phyloP scores from a whole-genome alignment of 192 early-diverging fungal species.

The Mortierella alpina region DNA sequence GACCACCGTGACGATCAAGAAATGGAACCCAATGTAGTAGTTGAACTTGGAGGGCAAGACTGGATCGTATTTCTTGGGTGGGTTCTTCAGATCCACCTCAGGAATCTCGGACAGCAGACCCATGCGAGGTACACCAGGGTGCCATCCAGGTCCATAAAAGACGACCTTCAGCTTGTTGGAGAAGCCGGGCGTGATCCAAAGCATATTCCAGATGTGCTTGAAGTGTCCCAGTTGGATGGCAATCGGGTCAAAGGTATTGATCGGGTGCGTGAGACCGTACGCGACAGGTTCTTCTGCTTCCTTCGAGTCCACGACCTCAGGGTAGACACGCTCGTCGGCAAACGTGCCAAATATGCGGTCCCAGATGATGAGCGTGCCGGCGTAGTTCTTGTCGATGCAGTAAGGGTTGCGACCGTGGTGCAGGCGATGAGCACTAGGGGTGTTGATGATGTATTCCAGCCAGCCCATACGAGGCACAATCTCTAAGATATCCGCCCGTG shows the following conservation, averaged over 20 bases:
- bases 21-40: constrained; percentile 56
- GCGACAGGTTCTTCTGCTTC: constrained; percentile 62
- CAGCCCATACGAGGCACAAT: constrained; percentile 62
- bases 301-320: constrained; percentile 33
- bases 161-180: constrained; percentile 59
- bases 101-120: constrained; percentile 59
- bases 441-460: constrained; percentile 71
- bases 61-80: constrained; percentile 60
- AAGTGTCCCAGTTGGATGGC: constrained; percentile 66
- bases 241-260: constrained; percentile 70
- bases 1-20: constrained; percentile 41
- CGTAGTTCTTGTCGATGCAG: constrained; percentile 75
- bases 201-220: constrained; percentile 56
- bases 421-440: constrained; percentile 69
- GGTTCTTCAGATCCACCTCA: constrained; percentile 53
- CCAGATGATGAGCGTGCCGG: constrained; percentile 72
- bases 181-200: constrained; percentile 54
- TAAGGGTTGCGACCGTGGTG: constrained; percentile 73
- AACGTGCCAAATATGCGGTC: constrained; percentile 72
- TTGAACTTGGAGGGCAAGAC: constrained; percentile 53
- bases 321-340: constrained; percentile 57
- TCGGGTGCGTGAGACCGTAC: constrained; percentile 68
- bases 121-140: constrained; percentile 57
- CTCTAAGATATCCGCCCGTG: constrained; percentile 63
- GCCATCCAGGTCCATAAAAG: constrained; percentile 70